Conservation (phyloP, 2,329 filamentous ascomycete genomes). For the Colletotrichum sojae region DNA sequence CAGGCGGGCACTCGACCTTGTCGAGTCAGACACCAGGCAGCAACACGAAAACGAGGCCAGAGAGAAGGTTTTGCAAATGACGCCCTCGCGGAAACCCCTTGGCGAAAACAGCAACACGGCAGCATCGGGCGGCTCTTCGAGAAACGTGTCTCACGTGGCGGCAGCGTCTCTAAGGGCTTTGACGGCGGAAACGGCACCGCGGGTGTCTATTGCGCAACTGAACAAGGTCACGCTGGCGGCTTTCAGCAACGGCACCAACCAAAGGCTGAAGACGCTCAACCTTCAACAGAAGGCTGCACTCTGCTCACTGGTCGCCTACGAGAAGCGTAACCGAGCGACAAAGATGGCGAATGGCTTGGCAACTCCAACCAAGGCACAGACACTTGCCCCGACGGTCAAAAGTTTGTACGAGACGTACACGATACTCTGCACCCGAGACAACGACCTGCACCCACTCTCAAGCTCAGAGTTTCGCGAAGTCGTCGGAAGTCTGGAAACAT, state of each 20-base stretch:
- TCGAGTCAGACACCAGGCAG: slow-evolving; percentile 86
- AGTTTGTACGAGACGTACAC: slow-evolving; percentile 88
- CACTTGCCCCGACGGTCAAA: slow-evolving; percentile 83
- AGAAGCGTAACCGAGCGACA: slow-evolving; percentile 76
- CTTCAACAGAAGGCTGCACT: slow-evolving; percentile 96
- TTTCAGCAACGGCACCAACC: slow-evolving; percentile 89
- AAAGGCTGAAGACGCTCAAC: slow-evolving; percentile 89
- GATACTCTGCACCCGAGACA: slow-evolving; percentile 85
- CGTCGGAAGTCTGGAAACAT: slow-evolving; percentile 87
- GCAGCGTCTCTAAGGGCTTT: slow-evolving; percentile 71
- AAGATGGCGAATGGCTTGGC: slow-evolving; percentile 56
- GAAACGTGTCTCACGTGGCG: slow-evolving; percentile 63
- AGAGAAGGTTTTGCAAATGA: slow-evolving; percentile 70
- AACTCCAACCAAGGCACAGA: slow-evolving; percentile 74
- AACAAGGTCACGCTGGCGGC: slow-evolving; percentile 91
- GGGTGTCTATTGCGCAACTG: slow-evolving; percentile 90
- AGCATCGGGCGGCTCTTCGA: slow-evolving; percentile 52
- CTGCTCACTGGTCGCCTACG: slow-evolving; percentile 89
- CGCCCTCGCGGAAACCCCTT: slow-evolving; percentile 82
- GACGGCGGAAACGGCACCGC: slow-evolving; percentile 84
- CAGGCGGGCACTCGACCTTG: slow-evolving; percentile 87
- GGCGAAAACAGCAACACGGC: slow-evolving; percentile 86
- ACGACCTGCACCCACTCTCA: slow-evolving; percentile 90
- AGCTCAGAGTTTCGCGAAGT: slow-evolving; percentile 96
- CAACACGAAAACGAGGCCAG: slow-evolving; percentile 77